Percentiles rank a stretch among this genome's conserved stretches.
These are phyloP conservation scores for Elongisporangium prolatum DNA, from an alignment of 352 stramenopile genomes.

Conservation along the genomic window DNA sequence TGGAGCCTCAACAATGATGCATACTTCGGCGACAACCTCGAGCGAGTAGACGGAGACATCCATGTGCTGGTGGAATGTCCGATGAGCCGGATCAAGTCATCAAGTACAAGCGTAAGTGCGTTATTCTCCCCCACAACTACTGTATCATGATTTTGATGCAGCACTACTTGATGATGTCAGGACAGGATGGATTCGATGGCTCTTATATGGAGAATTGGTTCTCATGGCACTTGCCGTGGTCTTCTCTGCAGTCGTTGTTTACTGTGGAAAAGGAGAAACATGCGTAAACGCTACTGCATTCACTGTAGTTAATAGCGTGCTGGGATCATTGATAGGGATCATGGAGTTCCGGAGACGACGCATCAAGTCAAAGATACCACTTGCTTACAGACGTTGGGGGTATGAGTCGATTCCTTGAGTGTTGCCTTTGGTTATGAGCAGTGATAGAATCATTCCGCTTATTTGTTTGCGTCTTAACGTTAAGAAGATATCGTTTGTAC, in stretches of 20 bases:
- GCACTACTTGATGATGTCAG: constrained; percentile 21
- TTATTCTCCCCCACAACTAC: constrained; percentile 13
- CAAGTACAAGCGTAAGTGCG: constrained; percentile 16
- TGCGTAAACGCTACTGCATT: constrained; percentile 14
- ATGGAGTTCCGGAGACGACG: constrained; percentile 14
- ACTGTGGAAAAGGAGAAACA: constrained; percentile 18
- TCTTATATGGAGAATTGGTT: constrained; percentile 16
- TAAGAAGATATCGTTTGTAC: constrained; percentile 17
- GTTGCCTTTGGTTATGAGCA: constrained; percentile 14
- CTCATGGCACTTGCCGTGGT: constrained; percentile 15
- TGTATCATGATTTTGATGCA: constrained; percentile 14
- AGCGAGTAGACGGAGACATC: constrained; percentile 12
- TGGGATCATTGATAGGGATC: constrained; percentile 17
- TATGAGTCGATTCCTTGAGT: constrained; percentile 22
- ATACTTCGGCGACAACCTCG: constrained; percentile 11
- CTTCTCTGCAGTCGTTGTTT: constrained; percentile 20
- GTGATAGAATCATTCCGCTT: constrained; percentile 11
- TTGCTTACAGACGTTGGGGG: constrained; percentile 18
- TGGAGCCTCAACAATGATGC: constrained; percentile 8
- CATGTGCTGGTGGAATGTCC: constrained; percentile 19
- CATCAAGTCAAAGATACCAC: constrained; percentile 19
- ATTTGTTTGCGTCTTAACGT: constrained; percentile 13
- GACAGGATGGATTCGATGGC: constrained; percentile 18
- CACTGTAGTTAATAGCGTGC: constrained; percentile 17
- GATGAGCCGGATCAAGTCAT: constrained; percentile 11